A percentile compares a stretch with the other conserved stretches of the same genome.
These are phyloP conservation scores for Prinsepia uniflora DNA, from an alignment of 306 rosid species.

Conservation along the genomic window DNA sequence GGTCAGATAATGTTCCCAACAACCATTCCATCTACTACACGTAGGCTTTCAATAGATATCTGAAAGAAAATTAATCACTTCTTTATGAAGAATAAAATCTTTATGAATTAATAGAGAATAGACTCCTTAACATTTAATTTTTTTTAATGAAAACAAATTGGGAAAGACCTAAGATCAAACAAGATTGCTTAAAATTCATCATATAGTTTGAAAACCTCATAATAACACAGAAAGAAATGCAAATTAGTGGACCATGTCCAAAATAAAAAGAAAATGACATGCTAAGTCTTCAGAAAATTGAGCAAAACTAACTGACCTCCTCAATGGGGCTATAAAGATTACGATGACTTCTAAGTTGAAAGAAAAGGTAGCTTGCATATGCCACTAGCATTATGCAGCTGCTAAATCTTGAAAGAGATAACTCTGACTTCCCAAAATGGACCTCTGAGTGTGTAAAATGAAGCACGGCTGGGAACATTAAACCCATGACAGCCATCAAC, in stretches of 20 bases:
- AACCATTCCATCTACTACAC: background rate
- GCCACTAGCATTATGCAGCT: constrained; percentile 84
- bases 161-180: background rate
- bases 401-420: constrained; percentile 85
- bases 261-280: constrained; percentile 4
- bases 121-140: background rate
- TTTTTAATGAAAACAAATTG: background rate
- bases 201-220: background rate
- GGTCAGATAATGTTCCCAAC: constrained; percentile 2
- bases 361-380: constrained; percentile 80
- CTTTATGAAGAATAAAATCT: background rate
- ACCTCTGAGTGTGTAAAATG: constrained; percentile 81
- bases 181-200: background rate
- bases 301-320: constrained; percentile 43
- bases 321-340: constrained; percentile 48
- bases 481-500: constrained; percentile 95
- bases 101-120: background rate
- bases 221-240: background rate
- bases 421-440: constrained; percentile 72
- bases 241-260: background rate
- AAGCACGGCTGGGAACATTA: constrained; percentile 85
- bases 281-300: background rate
- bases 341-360: constrained; percentile 68
- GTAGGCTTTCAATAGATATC: background rate
- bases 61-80: background rate